These are phyloP conservation scores for Globisporangium barbulae DNA, from an alignment of 352 stramenopile species.

Conservation along the genomic window DNA sequence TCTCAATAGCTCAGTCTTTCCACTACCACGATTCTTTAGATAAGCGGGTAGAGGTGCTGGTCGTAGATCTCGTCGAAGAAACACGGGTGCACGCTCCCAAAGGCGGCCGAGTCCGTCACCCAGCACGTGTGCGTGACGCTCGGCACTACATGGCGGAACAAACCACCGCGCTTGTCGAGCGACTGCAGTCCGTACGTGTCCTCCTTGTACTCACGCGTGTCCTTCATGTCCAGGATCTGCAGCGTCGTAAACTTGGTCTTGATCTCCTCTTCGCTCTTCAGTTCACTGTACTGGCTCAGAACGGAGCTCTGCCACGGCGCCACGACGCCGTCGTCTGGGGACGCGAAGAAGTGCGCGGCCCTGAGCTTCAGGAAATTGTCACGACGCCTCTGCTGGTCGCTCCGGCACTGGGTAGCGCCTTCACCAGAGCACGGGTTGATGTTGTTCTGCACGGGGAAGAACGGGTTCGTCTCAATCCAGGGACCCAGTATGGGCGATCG, in stretches of 20 bases:
- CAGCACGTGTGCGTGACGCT: conserved; percentile 31
- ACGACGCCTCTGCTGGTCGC: conserved; percentile 23
- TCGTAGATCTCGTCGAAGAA: conserved; percentile 24
- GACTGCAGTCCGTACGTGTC: conserved; percentile 38
- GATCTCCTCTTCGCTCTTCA: conserved; percentile 24
- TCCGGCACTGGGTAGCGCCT: conserved; percentile 19
- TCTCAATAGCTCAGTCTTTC: no score
- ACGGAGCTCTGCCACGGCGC: conserved; percentile 35
- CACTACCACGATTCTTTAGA: neutral
- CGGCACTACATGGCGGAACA: conserved; percentile 20
- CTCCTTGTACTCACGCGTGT: conserved; percentile 32
- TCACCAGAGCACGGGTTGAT: conserved; percentile 17
- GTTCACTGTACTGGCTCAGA: conserved; percentile 33
- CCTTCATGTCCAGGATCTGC: conserved; percentile 27
- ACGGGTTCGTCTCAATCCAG: conserved; percentile 23
- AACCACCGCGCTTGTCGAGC: conserved; percentile 22
- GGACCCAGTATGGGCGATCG: conserved; percentile 19
- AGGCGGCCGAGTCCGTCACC: conserved; percentile 19
- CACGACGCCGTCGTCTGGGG: conserved; percentile 29
- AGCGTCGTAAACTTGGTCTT: conserved; percentile 24
- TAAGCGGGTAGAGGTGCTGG: conserved; percentile 23
- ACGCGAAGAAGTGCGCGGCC: conserved; percentile 44
- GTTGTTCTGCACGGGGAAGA: conserved; percentile 29
- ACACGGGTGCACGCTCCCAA: conserved; percentile 7
- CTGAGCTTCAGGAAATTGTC: conserved; percentile 31